Conservation (phyloP, 2,329 filamentous ascomycete species). For the Mycogone perniciosa region DNA sequence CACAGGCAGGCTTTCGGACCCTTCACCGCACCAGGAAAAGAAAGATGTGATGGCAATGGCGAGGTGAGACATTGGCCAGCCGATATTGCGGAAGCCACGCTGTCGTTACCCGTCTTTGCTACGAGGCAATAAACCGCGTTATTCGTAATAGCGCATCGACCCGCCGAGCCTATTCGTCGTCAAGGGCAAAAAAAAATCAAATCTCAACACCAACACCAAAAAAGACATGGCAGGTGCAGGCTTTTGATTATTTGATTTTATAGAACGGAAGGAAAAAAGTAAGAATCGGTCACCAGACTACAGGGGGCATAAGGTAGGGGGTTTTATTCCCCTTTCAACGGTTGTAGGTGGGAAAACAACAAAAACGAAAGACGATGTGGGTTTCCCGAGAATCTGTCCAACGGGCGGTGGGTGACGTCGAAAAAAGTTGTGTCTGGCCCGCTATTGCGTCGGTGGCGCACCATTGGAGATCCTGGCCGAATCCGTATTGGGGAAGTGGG, state of each 20-base stretch:
- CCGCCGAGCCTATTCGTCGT: background rate
- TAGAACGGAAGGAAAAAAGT: too few species aligned
- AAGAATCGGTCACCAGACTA: too few species aligned
- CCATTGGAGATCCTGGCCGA: constrained; percentile 24
- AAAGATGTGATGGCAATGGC: background rate
- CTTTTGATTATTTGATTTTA: too few species aligned
- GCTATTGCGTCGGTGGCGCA: constrained; percentile 23
- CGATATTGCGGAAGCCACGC: constrained; percentile 6
- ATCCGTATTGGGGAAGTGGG: constrained; percentile 23
- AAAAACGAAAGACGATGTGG: too few species aligned
- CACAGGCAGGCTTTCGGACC: background rate
- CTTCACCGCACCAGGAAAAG: constrained; percentile 3
- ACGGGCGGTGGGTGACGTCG: background rate
- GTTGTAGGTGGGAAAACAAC: too few species aligned
- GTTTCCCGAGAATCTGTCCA: background rate
- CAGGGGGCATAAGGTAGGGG: too few species aligned
- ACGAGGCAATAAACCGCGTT: background rate
- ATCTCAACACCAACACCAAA: background rate
- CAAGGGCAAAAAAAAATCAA: background rate
- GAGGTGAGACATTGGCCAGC: constrained; percentile 2
- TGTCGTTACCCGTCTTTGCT: constrained; percentile 4
- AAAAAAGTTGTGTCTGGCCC: background rate
- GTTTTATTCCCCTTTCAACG: too few species aligned
- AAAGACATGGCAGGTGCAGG: background rate
- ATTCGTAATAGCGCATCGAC: constrained; percentile 3